Base-by-base conservation (phyloP, 2,329 filamentous ascomycete genomes). In the Trichophyton benhamiae region DNA sequence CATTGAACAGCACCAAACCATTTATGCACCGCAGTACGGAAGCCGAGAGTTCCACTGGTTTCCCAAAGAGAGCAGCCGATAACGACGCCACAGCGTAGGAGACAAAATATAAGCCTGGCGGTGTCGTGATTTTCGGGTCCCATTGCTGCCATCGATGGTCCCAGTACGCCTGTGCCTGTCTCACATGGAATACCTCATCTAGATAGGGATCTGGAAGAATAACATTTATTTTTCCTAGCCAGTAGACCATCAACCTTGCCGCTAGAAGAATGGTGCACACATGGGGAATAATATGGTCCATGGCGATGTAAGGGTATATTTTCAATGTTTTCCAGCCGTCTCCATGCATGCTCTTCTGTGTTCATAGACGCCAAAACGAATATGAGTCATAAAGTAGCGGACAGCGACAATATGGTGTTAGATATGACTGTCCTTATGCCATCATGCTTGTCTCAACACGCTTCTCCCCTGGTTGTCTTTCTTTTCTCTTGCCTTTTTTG, bases 61-160 rank as follows among this genome's bases (percentile, higher is more conserved):
- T 67, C 30, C 62, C 66, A 60, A 66, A 67, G 58, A 71, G 63
- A 33, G 66, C 57, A 46, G 68, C 61, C 5, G 66, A 61, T 9
- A 61, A 59, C 11, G 69, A 67, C 61, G 70, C 69, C 22, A 68
- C 61, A 30, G 73, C 79, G 72, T 79, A 90, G 77, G 74, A 73
- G 66, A 66, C 71, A 55, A 78, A 79, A 69, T 79, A 91, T 78
- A 99, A 77, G 38, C 91, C 94, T 0, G 94, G 92, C 0, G 94
- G 94, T 1, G 94, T 99, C 0, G 94, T 99, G 70, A 99, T 94
- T 72, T 97, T 99, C 63, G 92, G 87, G 74, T 99, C 91, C 94
- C 94, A 99, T 61, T 89, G 80, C 11, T 74, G 71, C 76, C 87
- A 95, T 60, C 82, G 81, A 9, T 87, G 86, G 46, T 82, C 72